Evolutionary conservation across 2,329 filamentous ascomycete genomes (phyloP).

Genomic region (Penicillium sp.): DNA sequence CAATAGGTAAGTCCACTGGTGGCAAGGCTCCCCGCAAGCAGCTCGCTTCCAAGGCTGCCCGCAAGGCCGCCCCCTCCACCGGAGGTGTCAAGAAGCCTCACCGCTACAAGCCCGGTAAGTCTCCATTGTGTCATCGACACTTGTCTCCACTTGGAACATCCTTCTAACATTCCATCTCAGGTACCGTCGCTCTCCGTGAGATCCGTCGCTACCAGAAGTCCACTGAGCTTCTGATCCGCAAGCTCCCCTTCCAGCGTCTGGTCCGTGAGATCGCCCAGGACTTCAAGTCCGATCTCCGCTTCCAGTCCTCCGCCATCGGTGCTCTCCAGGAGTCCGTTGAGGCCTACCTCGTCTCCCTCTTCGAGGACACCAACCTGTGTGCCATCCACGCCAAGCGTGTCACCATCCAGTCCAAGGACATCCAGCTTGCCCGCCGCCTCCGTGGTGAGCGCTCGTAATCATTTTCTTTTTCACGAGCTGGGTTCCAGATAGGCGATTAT

Average conservation of each 20-base stretch:
- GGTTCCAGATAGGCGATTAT: conserved; percentile 43
- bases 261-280: conserved; percentile 96
- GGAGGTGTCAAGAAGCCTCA: conserved; percentile 97
- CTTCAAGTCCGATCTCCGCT: conserved; percentile 93
- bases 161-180: conserved; percentile 38
- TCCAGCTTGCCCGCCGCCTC: conserved; percentile 92
- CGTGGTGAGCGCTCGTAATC: conserved; percentile 84
- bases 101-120: conserved; percentile 76
- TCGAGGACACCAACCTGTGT: conserved; percentile 98
- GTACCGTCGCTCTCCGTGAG: conserved; percentile 95
- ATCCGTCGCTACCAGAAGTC: conserved; percentile 98
- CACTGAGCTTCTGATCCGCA: conserved; percentile 93
- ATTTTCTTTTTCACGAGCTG: conserved; percentile 33
- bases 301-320: conserved; percentile 97
- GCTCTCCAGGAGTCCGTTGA: conserved; percentile 98
- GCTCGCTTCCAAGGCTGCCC: conserved; percentile 98
- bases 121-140: background rate
- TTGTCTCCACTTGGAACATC: background rate
- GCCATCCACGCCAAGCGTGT: conserved; percentile 99
- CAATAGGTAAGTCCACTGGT: conserved; percentile 71
- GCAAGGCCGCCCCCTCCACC: conserved; percentile 96
- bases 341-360: conserved; percentile 96
- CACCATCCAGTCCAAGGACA: conserved; percentile 92
- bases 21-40: conserved; percentile 84
- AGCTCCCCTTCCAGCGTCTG: conserved; percentile 96